Base-by-base conservation (phyloP, 257 asterid genomes). In the Nicotiana knightiana region DNA sequence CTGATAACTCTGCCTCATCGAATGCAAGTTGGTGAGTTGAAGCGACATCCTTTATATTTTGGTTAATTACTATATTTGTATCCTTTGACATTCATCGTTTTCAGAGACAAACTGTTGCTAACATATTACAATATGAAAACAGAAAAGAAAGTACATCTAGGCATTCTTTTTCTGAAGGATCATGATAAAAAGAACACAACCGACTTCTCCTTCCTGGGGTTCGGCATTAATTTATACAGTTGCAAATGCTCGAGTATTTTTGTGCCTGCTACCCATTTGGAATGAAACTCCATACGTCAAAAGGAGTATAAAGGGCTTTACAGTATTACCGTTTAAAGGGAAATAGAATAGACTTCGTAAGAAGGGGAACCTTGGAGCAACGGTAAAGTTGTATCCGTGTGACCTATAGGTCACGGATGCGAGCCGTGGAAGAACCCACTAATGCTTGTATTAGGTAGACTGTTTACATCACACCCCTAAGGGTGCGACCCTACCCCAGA, bases 1-100 rank as follows among this genome's bases (percentile, higher is more conserved):
- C 54, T 87, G 79, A 48, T 76, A 73, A 54, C 84, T 73, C 88
- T 85, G 64, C 88, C 88, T 59, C 90, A 87, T 58, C 70, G 90
- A 81, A 85, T 87, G 88, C 87, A 85, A 83, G 80, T 83, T 51
- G 83, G 89, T 87, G 67, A 79, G 83, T 76, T 17, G 28, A 9
- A 77, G n/a, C 5, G 0, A 15, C 17, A 26, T 55, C 21, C 16
- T 54, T 24, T 12, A n/a, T 30, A 4, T 65, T 4, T 4, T 7
- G 39, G 9, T 65, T 65, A 65, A 26, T 65, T 12, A 65, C 32
- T 35, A 30, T 65, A 30, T 28, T 30, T 35, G 17, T 65, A 65
- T 2, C 46, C 2, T 26, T 65, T 0, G n/a, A 0, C 11, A 17
- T 65, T 66, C 11, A 66, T 53, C 17, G 15, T 66, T 66, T 5